A percentile compares a stretch with the other conserved stretches of the same genome.
Conservation (phyloP, 2,329 filamentous ascomycete genomes). For the Sporothrix curviconia region DNA sequence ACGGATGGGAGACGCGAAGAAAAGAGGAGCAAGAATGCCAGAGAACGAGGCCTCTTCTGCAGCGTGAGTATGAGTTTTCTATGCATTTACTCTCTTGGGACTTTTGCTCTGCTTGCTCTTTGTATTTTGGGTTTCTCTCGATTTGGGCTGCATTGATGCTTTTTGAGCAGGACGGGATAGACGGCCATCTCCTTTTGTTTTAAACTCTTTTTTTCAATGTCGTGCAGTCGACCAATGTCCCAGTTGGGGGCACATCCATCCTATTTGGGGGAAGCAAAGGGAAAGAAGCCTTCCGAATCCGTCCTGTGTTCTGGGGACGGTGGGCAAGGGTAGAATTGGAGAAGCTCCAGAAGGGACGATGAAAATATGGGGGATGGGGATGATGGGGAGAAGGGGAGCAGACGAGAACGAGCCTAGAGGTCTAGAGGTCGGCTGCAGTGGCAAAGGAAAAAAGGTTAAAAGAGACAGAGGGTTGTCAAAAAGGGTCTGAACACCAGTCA, state of each 20-base stretch:
- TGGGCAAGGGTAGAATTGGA: background rate
- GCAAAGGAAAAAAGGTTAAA: background rate
- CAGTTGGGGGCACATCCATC: background rate
- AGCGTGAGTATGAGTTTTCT: too few relatives aligned
- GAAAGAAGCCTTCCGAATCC: background rate
- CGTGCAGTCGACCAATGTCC: background rate
- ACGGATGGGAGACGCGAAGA: background rate
- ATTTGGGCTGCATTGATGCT: background rate
- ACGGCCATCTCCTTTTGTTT: background rate
- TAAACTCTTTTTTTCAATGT: background rate
- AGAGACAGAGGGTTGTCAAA: background rate
- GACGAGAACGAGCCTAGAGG: too few relatives aligned
- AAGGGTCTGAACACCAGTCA: background rate
- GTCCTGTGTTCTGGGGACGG: background rate
- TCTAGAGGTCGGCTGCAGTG: too few relatives aligned
- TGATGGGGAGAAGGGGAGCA: background rate
- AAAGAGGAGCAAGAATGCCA: background rate
- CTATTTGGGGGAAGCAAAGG: background rate
- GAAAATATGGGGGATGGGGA: background rate
- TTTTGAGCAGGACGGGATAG: background rate
- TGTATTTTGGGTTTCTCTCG: background rate
- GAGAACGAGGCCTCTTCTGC: too few relatives aligned
- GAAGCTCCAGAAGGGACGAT: background rate
- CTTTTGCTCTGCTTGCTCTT: background rate
- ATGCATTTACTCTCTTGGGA: too few relatives aligned